Base-by-base conservation (phyloP, 306 rosid genomes). In the Mimosa bimucronata region DNA sequence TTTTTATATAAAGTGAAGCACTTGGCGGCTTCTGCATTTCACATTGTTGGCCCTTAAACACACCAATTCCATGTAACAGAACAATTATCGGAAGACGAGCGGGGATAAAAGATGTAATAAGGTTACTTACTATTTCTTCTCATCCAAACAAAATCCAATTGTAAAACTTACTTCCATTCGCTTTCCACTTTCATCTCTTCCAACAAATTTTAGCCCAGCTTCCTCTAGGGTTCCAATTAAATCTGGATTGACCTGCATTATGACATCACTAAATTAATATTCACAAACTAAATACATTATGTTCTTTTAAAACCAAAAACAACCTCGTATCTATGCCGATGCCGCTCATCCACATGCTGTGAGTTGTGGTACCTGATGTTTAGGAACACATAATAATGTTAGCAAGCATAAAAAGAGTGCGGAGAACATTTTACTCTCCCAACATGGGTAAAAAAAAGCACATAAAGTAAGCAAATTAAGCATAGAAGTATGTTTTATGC, bases 291-390 rank as follows among this genome's bases (percentile, higher is more conserved):
- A 71, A 81, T 7, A 25, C 40, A 65, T 65, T 65, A 78, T 16
- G 37, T 44, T 60, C 76, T 48, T 40, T 45, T 26, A 26, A 62
- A 58, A 26, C 10, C 53, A 75, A 71, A 42, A 55, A 80, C 68
- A 85, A 96, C 98, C 97, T 96, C 99, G 8, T 96, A 96, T 93
- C 99, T 96, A 70, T 93, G 99, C 37, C 98, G 89, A 89, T 96
- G 99, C 19, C 99, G 86, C 82, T 93, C 99, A 76, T 93, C 99
- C 86, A 96, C 93, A 58, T 91, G 85, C 85, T 86, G 89, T 2
- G 98, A 88, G 81, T 87, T 96, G 34, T 86, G 84, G 42, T 96
- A 96, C 90, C 99, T 96, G 78, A 55, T 62, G 87, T 82, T 83
- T 52, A 75, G 61, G 69, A 76, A 66, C 46, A 41, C 41, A 31